Evolutionary conservation across 1,284 basidiomycete species (phyloP).

Genomic region (Sporisorium sorghi): DNA sequence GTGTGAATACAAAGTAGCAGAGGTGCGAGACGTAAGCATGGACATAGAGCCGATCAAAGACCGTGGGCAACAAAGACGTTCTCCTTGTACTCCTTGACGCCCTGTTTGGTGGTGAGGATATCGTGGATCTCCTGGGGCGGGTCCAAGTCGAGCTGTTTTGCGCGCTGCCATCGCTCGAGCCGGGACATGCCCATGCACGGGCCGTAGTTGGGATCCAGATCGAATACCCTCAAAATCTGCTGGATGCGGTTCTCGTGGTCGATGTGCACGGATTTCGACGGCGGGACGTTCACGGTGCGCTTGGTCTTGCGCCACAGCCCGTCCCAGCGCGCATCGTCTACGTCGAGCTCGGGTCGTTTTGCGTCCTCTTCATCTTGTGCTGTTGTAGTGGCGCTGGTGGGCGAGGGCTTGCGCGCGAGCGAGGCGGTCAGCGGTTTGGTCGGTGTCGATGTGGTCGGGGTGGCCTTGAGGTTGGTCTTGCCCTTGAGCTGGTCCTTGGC

Average conservation of each 20-base stretch:
- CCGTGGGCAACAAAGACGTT: slow-evolving; percentile 43
- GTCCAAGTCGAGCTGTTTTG: slow-evolving; percentile 80
- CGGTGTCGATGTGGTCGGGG: slow-evolving; percentile 20
- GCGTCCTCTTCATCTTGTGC: slow-evolving; percentile 22
- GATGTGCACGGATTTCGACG: slow-evolving; percentile 55
- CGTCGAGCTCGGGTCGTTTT: slow-evolving; percentile 41
- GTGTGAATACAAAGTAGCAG: neutral
- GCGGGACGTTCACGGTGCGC: slow-evolving; percentile 41
- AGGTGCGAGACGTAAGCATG: neutral
- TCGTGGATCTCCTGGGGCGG: slow-evolving; percentile 82
- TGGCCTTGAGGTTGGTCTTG: slow-evolving; percentile 17
- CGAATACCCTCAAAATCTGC: slow-evolving; percentile 65
- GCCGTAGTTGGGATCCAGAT: slow-evolving; percentile 74
- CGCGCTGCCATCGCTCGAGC: slow-evolving; percentile 88
- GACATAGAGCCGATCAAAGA: slow-evolving; percentile 13
- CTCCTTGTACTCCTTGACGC: slow-evolving; percentile 40
- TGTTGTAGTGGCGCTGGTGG: slow-evolving; percentile 2
- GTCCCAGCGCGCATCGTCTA: slow-evolving; percentile 54
- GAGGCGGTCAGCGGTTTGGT: slow-evolving; percentile 26
- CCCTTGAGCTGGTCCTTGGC: slow-evolving; percentile 39
- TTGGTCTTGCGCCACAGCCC: slow-evolving; percentile 54
- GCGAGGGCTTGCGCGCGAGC: slow-evolving; percentile 11
- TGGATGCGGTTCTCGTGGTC: slow-evolving; percentile 62
- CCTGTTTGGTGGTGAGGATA: slow-evolving; percentile 63
- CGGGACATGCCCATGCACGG: slow-evolving; percentile 86